Evolutionary conservation across 2,329 filamentous ascomycete genomes (phyloP).

Genomic region (Hymenoscyphus fructigenus): DNA sequence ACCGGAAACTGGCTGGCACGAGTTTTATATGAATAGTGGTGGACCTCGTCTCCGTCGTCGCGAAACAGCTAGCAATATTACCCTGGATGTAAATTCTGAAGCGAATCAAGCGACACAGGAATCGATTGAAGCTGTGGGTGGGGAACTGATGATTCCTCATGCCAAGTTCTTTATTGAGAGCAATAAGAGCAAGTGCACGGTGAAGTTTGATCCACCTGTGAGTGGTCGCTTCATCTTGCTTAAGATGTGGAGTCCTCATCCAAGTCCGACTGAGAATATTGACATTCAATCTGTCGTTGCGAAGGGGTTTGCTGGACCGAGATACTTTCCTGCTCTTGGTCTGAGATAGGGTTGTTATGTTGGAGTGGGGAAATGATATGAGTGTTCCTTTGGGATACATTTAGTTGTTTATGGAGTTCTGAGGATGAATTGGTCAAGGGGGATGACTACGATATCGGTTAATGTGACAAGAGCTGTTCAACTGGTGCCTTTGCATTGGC

Average conservation of each 20-base stretch:
- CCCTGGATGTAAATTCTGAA: slow-evolving; percentile 33
- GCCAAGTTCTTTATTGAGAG: slow-evolving; percentile 82
- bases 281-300: slow-evolving; percentile 85
- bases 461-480: background rate
- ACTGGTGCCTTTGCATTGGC: background rate
- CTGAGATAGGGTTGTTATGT: slow-evolving; percentile 19
- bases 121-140: slow-evolving; percentile 55
- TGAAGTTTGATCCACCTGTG: slow-evolving; percentile 80
- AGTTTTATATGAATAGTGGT: slow-evolving; percentile 22
- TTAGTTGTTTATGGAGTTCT: background rate
- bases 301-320: slow-evolving; percentile 80
- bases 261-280: slow-evolving; percentile 68
- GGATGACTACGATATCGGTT: background rate
- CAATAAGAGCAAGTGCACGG: slow-evolving; percentile 79
- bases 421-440: background rate
- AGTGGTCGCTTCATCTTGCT: slow-evolving; percentile 81
- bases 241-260: slow-evolving; percentile 83
- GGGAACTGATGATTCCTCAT: slow-evolving; percentile 67
- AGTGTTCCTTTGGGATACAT: background rate
- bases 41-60: slow-evolving; percentile 25
- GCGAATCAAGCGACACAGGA: slow-evolving; percentile 53
- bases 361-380: background rate
- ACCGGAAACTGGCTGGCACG: slow-evolving; percentile 21
- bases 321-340: slow-evolving; percentile 71
- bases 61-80: slow-evolving; percentile 35